Base-by-base conservation (phyloP, 768 basidiomycete species). In the Trametes meyenii region DNA sequence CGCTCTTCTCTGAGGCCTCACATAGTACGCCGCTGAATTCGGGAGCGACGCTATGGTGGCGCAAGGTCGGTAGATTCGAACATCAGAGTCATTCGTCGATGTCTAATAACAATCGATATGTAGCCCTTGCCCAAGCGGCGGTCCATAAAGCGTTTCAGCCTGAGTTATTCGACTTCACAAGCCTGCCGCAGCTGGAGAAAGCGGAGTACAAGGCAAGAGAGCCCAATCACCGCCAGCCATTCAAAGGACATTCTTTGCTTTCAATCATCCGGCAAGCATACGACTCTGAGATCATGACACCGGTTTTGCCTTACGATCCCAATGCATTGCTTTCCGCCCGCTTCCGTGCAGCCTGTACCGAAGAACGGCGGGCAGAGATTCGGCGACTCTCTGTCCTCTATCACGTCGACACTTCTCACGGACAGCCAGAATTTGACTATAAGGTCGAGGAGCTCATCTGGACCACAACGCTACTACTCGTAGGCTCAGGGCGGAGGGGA, bases 1-100 rank as follows among this genome's bases (percentile, higher is more conserved):
- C 10, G 46, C 3, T n/a, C 45, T 39, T 38, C 53, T 61, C 53
- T 61, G n/a, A 46, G 42, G 49, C 16, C 12, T 13, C 3, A 3
- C 26, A 17, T 44, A 85, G 83, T 83, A 83, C 67, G 84, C 78
- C 6, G 70, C 76, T 26, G 84, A 86, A 63, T 86, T 85, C 58
- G 79, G 77, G 1, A 78, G 78, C 52, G 77, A 81, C 62, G 74
- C 77, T 0, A 76, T 85, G 63, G 73, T 84, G 0, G 81, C 81
- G 10, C 79, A 81, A 71, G 83, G 83, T 81, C 38, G 5, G 69
- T 24, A 3, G 8, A 8, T 33, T 8, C 29, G 29, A 12, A 14
- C 11, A 24, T 5, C 6, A 12, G 14, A n/a, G 7, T 38, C 1
- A 24, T 24, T 33, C 35, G 4, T 19, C 5, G 12, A 52, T 7